These are phyloP conservation scores for Nematodospora anomalae DNA, from an alignment of 1,139 yeast species.

Conservation along the genomic window DNA sequence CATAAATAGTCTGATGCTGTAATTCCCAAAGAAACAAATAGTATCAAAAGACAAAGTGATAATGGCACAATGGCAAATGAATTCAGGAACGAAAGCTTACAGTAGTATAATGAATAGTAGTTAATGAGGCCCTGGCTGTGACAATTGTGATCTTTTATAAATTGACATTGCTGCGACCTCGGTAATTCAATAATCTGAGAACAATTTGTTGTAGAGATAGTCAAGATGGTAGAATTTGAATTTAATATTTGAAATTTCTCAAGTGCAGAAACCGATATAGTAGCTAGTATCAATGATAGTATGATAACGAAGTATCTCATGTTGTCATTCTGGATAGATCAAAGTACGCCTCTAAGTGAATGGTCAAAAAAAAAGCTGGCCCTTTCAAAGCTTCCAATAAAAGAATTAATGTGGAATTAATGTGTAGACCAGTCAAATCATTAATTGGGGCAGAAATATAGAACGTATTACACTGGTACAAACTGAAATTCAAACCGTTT, in stretches of 20 bases:
- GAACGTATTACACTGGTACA: too few relatives aligned
- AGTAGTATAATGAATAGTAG: constrained; percentile 43
- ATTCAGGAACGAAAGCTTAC: constrained; percentile 18
- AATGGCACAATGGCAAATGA: constrained; percentile 20
- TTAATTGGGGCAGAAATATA: too few relatives aligned
- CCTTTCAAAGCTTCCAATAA: too few relatives aligned
- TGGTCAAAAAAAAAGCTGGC: too few relatives aligned
- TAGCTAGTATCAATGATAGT: not conserved
- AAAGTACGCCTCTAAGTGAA: too few relatives aligned
- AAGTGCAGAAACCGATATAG: not conserved
- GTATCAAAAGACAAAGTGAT: constrained; percentile 19
- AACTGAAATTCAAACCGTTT: too few relatives aligned
- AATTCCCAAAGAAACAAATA: constrained; percentile 64
- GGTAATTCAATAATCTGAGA: constrained; percentile 17
- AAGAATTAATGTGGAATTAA: too few relatives aligned
- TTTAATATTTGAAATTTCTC: not conserved
- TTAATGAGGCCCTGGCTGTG: constrained; percentile 43
- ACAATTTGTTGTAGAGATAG: constrained; percentile 2
- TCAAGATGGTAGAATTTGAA: not conserved
- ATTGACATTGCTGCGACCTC: constrained; percentile 42
- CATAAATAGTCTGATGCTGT: constrained; percentile 77
- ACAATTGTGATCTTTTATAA: constrained; percentile 38
- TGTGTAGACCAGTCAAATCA: too few relatives aligned
- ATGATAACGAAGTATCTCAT: not conserved
- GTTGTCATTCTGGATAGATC: not conserved